Conservation (phyloP, 495 filamentous ascomycete genomes). For the Cladorrhinum samala region DNA sequence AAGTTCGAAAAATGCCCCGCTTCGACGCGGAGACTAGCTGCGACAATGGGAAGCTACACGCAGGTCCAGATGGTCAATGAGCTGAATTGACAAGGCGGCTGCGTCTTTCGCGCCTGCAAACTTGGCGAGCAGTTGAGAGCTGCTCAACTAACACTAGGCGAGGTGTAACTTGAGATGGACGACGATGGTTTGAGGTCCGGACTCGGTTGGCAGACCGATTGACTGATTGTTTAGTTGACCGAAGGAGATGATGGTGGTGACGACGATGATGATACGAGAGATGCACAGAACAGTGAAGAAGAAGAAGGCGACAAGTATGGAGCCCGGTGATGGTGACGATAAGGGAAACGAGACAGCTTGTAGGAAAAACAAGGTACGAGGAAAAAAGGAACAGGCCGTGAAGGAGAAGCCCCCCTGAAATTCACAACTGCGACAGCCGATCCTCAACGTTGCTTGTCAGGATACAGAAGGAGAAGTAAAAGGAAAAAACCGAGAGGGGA, state of each 20-base stretch:
- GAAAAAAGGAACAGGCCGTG: constrained; percentile 46
- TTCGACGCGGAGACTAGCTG: constrained; percentile 3
- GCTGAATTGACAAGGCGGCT: neutral
- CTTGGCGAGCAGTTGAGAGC: constrained; percentile 2
- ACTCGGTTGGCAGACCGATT: neutral
- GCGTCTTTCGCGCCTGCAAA: neutral
- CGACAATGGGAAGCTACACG: neutral
- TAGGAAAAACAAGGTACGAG: constrained; percentile 25
- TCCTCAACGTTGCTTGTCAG: constrained; percentile 25
- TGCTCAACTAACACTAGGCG: constrained; percentile 3
- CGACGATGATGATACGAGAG: neutral
- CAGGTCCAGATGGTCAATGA: neutral
- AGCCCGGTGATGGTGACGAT: constrained; percentile 25
- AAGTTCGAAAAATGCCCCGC: neutral
- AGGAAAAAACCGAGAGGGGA: constrained; percentile 16
- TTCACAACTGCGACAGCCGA: constrained; percentile 36
- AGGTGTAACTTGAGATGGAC: neutral
- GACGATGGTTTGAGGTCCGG: constrained; percentile 9
- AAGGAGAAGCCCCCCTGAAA: constrained; percentile 44
- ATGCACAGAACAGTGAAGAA: constrained; percentile 10
- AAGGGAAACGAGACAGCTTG: constrained; percentile 27
- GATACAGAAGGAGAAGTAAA: constrained; percentile 18
- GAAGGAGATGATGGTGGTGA: constrained; percentile 3
- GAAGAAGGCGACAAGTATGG: constrained; percentile 16
- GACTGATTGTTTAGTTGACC: neutral